Evolutionary conservation across 2,329 filamentous ascomycete species (phyloP), one percentile per base, ranked within the genome.

Genomic region (Trichoderma sp.): DNA sequence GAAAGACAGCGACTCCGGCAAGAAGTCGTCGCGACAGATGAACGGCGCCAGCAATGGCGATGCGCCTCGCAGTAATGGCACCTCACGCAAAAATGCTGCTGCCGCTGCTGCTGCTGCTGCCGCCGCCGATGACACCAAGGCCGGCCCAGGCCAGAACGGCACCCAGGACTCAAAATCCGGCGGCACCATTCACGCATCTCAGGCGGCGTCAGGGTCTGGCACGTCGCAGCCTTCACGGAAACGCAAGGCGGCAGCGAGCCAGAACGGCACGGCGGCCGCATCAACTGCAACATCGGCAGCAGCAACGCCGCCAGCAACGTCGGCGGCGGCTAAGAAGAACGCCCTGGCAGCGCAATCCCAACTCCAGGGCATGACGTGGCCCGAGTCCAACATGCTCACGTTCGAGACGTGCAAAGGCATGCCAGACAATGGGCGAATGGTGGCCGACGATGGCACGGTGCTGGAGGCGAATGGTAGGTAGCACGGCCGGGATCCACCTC

Each of bases 391-490:
- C 84, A 93, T 98, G 91, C 90, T 98, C 86, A 95, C 91, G 60
- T 98, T 98, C 85, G 92, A 94, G 77, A 91, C 91, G 77, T 91
- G 89, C 81, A 90, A 91, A 75, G 90, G 90, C 67, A 89, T 88
- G 75, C 88, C 95, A 75, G 92, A 93, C 80, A 89, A 95, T 80
- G 94, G 94, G 74, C 92, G 93, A 82, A 89, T 99, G 82, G 90
- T 93, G 79, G 94, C 97, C 76, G 97, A 99, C 83, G 95, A 98
- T 86, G 97, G 97, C 78, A 97, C 95, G 62, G 89, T 92, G 74
- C 87, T 98, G 80, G 89, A 91, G 79, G 88, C 95, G 78, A 97
- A 99, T 87, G 97, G 96, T 98, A 90, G 97, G 96, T 98, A 90
- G 87, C 75, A 76, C 75, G 64, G 71, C 75, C 64, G 60, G 75